Base-by-base conservation (phyloP, 1,284 basidiomycete genomes). In the Exobasidium cylindrosporum region DNA sequence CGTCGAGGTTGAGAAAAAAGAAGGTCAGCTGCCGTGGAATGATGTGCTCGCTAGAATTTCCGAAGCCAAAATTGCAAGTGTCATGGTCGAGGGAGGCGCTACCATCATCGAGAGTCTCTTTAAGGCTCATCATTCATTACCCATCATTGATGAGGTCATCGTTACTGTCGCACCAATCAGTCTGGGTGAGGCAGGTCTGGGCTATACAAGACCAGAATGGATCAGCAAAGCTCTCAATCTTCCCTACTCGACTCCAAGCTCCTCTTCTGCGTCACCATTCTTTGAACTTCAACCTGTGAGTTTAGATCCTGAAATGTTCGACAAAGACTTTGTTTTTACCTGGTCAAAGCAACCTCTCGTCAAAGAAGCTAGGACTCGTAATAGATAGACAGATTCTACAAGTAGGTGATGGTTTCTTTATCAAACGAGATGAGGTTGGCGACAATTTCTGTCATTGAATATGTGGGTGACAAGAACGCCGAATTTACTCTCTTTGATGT, bases 41-140 rank as follows among this genome's bases (percentile, higher is more conserved):
- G 56, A 43, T 10, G 46, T 75, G 4, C 59, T 77, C 4, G 53
- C 61, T 23, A 40, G 56, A 1, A 53, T 78, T 26, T 54, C n/a
- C 13, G 14, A 57, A 47, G n/a, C 64, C 24, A 87, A 86, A 10
- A 84, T 96, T 62, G 81, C 81, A 6, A 88, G 88, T 2, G 83
- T 97, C 57, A 98, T 98, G 95, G 89, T 97, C 10, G 95, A 98
- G 83, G 95, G 95, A 57, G 95, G 95, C 17, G 89, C 91, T 3
- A 82, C 83, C 3, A 84, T 97, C 62, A 92, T 98, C 61, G 83
- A 85, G 17, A 87, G 89, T 1, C 92, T 95, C 81, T 82, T 96
- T 0, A 72, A 76, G 23, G 61, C 69, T 7, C 61, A 63, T 73
- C 65, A 1, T 65, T 77, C 30, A 74, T 81, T 23, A 81, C 82